These are phyloP conservation scores for Trichoderma breve DNA, from an alignment of 2,329 filamentous ascomycete species.

Conservation along the genomic window DNA sequence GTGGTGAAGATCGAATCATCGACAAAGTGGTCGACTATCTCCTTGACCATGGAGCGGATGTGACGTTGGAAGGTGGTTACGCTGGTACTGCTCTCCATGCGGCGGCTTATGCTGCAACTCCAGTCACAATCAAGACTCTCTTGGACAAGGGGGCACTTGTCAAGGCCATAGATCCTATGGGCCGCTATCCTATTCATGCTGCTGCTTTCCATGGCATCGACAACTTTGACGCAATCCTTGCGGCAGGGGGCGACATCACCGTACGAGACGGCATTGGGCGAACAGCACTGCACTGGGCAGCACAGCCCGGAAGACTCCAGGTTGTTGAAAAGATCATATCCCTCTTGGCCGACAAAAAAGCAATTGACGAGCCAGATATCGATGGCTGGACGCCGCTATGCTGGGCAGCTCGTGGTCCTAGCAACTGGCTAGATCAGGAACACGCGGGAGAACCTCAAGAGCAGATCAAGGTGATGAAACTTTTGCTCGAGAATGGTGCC, in stretches of 20 bases:
- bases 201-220: slow-evolving; percentile 18
- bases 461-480: slow-evolving; percentile 18
- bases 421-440: neutral
- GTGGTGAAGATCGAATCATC: slow-evolving; percentile 7
- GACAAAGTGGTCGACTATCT: slow-evolving; percentile 27
- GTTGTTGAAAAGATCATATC: slow-evolving; percentile 14
- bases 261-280: slow-evolving; percentile 8
- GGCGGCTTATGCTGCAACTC: slow-evolving; percentile 22
- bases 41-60: slow-evolving; percentile 23
- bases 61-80: slow-evolving; percentile 22
- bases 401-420: slow-evolving; percentile 15
- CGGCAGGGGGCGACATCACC: slow-evolving; percentile 16
- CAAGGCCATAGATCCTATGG: neutral
- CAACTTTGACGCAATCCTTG: slow-evolving; percentile 18
- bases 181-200: slow-evolving; percentile 14
- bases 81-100: slow-evolving; percentile 22
- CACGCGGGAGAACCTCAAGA: slow-evolving; percentile 11
- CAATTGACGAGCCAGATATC: slow-evolving; percentile 12
- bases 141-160: slow-evolving; percentile 22
- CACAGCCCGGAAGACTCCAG: slow-evolving; percentile 10
- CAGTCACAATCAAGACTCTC: slow-evolving; percentile 20
- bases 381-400: slow-evolving; percentile 21
- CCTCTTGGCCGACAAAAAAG: slow-evolving; percentile 10
- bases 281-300: slow-evolving; percentile 20
- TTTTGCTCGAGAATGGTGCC: slow-evolving; percentile 19